Base-by-base conservation (phyloP, 805 yeast genomes). In the Scheffersomyces stipitis region DNA sequence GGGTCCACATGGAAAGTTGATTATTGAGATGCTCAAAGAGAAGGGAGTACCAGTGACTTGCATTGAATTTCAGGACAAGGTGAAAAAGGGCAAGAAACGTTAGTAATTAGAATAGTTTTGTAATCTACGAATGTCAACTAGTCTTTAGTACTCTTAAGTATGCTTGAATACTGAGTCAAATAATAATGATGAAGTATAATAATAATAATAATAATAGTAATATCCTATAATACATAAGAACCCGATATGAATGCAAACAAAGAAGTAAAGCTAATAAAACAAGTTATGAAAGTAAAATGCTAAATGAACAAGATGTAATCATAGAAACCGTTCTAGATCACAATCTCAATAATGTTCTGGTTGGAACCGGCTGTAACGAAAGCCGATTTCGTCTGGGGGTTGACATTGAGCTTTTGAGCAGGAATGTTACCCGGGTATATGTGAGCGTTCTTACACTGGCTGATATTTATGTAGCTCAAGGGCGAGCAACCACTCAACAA, bases 1-100 rank as follows among this genome's bases (percentile, higher is more conserved):
- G 64, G 99, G 99, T 0, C 85, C 91, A 2, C 98, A 91, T 56
- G 80, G 80, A 16, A 73, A 77, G 31, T 57, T 73, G 0, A 77
- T 84, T 8, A 64, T 71, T n/a, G 82, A 80, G 2, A 56, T 82
- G 30, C 62, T 90, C 39, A 71, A 64, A 30, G 65, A 64, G 4
- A 66, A 78, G 40, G 95, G 96, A 0, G 62, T 91, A 17, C 81
- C 83, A 16, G 56, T 73, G 3, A 58, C 71, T 13, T 85, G 83
- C 82, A 80, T 91, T 13, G 75, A 73, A 16, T 74, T 77, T 39
- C 80, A 75, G 38, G 85, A 85, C 49, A 83, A 80, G 51, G 54
- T 75, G 16, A 82, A 79, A 52, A 62, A 66, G 39, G 78, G 71
- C 52, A 79, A 74, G 62, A 75, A 69, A 60, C 60, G 49, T 23